Conservation (phyloP, 2,329 filamentous ascomycete genomes). For the Neurospora sp. region DNA sequence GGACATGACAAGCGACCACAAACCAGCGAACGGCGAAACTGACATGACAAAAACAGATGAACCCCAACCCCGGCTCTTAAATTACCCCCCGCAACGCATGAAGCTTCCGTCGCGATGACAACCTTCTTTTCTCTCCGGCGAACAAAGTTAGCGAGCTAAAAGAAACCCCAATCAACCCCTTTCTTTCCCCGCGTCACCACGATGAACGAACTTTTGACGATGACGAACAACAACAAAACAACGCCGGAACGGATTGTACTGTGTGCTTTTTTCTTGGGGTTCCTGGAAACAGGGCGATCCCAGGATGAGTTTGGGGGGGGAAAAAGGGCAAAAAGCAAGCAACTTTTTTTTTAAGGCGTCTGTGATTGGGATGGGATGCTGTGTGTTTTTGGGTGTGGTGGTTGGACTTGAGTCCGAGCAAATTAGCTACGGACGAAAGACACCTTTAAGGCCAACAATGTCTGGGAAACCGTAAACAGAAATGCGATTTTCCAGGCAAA, state of each 20-base stretch:
- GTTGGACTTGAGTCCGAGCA: background rate
- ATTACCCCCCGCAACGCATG: constrained; percentile 2
- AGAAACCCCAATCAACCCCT: background rate
- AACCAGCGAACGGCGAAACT: constrained; percentile 1
- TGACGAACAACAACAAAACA: background rate
- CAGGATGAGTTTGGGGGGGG: background rate
- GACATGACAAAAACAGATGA: constrained; percentile 14
- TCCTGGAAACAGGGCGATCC: background rate
- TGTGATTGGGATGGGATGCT: background rate
- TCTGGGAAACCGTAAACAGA: background rate
- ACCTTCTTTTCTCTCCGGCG: background rate
- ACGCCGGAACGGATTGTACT: background rate
- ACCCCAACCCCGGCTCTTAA: constrained; percentile 21
- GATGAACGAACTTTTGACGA: background rate
- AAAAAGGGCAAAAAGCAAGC: background rate
- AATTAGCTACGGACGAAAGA: background rate
- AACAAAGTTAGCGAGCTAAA: background rate
- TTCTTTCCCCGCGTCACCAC: background rate
- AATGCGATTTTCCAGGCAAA: background rate
- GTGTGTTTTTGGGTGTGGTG: background rate
- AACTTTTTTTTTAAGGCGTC: background rate
- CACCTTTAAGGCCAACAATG: background rate
- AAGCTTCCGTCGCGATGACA: constrained; percentile 4
- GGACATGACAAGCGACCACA: too few relatives aligned
- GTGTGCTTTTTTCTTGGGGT: background rate